These are phyloP conservation scores for Pyrenophora seminiperda DNA, from an alignment of 2,329 filamentous ascomycete genomes.

Conservation along the genomic window DNA sequence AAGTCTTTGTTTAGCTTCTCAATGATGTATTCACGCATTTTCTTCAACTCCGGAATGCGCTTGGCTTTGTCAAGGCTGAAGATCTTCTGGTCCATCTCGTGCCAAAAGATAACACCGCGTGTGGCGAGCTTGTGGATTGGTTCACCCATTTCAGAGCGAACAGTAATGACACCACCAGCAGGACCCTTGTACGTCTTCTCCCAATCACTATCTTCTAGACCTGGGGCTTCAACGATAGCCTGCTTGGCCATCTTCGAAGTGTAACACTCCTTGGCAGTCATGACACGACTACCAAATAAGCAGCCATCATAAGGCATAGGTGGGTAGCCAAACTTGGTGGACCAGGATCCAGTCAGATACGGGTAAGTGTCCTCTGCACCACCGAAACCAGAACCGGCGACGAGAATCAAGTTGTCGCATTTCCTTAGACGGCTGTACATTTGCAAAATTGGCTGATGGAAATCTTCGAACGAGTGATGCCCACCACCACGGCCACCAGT, in stretches of 20 bases:
- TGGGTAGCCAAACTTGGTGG: conserved; percentile 50
- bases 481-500: conserved; percentile 57
- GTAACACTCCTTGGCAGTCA: conserved; percentile 55
- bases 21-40: conserved; percentile 54
- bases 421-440: conserved; percentile 54
- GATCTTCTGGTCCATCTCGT: conserved; percentile 98
- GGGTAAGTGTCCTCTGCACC: conserved; percentile 55
- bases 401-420: conserved; percentile 54
- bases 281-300: conserved; percentile 55
- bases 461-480: conserved; percentile 58
- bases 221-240: conserved; percentile 52
- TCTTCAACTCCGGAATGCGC: conserved; percentile 50
- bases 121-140: conserved; percentile 99
- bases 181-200: conserved; percentile 64
- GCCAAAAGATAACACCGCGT: conserved; percentile 94
- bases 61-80: conserved; percentile 90
- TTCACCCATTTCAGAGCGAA: conserved; percentile 98
- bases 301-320: conserved; percentile 57
- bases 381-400: conserved; percentile 57
- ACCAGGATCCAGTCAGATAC: conserved; percentile 55
- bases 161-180: conserved; percentile 92
- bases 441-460: conserved; percentile 56
- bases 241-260: conserved; percentile 53
- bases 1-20: conserved; percentile 55
- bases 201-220: conserved; percentile 53